phyloP scores from a whole-genome alignment of 495 filamentous ascomycete species.

The Hypoxylon subgilvum region DNA sequence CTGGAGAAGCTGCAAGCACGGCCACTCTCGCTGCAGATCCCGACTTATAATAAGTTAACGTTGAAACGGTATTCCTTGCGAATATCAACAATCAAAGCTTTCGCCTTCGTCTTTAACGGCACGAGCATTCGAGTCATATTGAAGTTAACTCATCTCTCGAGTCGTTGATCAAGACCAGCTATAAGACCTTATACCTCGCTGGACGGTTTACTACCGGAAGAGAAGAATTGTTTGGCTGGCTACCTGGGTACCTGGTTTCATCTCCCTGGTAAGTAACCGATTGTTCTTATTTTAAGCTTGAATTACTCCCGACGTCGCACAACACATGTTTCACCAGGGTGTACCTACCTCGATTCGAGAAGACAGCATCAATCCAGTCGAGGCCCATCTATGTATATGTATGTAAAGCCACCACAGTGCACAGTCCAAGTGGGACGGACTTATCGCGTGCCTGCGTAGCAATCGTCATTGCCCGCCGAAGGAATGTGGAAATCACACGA shows the following conservation, averaged over 20 bases:
- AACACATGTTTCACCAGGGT: conserved; percentile 33
- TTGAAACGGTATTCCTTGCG: too few species aligned
- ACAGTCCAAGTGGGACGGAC: conserved; percentile 14
- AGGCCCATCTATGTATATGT: conserved; percentile 1
- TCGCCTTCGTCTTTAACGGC: too few species aligned
- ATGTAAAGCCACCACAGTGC: conserved; percentile 1
- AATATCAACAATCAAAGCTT: too few species aligned
- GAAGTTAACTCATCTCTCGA: too few species aligned
- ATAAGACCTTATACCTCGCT: too few species aligned
- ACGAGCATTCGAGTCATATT: too few species aligned
- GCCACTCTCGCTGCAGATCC: background rate
- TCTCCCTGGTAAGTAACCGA: conserved; percentile 29
- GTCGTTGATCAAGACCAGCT: too few species aligned
- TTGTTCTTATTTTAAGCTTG: conserved; percentile 39
- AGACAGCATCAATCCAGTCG: conserved; percentile 16
- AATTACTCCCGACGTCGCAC: conserved; percentile 38
- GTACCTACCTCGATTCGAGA: conserved; percentile 24
- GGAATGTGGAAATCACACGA: conserved; percentile 7
- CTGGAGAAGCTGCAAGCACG: conserved; percentile 3
- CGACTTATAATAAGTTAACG: too few species aligned
- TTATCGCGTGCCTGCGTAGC: conserved; percentile 31
- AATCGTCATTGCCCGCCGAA: conserved; percentile 4
- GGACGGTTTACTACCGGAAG: too few species aligned
- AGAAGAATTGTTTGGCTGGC: conserved; percentile 2
- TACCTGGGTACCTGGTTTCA: too few species aligned